Conservation (phyloP, 495 filamentous ascomycete genomes). For the Amphirosellinia nigrospora region DNA sequence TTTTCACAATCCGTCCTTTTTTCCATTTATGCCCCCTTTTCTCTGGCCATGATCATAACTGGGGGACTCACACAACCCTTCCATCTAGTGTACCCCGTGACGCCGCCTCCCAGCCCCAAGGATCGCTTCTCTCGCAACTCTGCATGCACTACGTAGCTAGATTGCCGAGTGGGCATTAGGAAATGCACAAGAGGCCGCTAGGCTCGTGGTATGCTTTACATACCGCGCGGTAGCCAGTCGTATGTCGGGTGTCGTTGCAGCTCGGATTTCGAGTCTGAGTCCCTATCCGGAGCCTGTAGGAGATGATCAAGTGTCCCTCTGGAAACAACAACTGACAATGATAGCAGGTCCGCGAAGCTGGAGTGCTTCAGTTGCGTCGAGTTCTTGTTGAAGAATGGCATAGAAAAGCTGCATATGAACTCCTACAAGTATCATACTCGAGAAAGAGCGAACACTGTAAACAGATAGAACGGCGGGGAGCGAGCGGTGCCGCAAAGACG, state of each 20-base stretch:
- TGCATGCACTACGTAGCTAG: neutral
- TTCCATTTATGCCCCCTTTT: neutral
- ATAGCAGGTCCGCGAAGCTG: neutral
- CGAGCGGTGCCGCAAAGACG: neutral
- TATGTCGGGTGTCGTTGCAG: neutral
- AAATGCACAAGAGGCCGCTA: neutral
- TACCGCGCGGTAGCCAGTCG: neutral
- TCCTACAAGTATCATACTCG: neutral
- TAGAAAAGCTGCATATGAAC: neutral
- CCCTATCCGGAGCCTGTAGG: neutral
- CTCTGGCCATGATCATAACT: neutral
- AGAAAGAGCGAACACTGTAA: neutral
- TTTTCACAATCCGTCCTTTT: neutral
- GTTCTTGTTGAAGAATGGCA: neutral
- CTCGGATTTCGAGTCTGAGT: neutral
- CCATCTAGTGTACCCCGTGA: slow-evolving; percentile 25
- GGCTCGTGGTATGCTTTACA: neutral
- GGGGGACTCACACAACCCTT: slow-evolving; percentile 31
- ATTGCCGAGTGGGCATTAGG: neutral
- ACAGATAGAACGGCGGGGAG: neutral
- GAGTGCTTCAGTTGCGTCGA: neutral
- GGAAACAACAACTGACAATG: neutral
- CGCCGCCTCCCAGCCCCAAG: neutral
- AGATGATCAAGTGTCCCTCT: neutral
- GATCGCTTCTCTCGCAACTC: neutral